Percentiles rank a stretch among this genome's conserved stretches.
Conservation (phyloP, 2,329 filamentous ascomycete genomes). For the Talaromyces sp. region DNA sequence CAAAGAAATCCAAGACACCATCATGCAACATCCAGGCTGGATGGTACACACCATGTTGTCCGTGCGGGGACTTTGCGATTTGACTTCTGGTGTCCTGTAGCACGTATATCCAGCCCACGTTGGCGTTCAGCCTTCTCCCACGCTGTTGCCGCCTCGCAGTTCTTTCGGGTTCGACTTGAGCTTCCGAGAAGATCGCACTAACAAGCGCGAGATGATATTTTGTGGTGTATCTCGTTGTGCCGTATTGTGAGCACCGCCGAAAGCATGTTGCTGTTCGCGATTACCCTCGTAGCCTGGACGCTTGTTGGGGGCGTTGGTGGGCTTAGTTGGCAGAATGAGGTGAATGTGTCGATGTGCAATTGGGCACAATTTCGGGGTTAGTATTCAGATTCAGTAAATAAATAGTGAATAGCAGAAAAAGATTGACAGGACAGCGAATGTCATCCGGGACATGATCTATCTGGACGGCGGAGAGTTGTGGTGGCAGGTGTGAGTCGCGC, state of each 20-base stretch:
- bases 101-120: neutral
- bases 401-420: neutral
- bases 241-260: neutral
- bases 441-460: conserved; percentile 63
- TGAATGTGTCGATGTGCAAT: conserved; percentile 61
- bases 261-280: conserved; percentile 2
- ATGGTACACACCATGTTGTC: neutral
- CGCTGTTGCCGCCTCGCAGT: neutral
- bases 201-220: neutral
- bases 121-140: neutral
- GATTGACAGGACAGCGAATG: conserved; percentile 46
- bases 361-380: conserved; percentile 52
- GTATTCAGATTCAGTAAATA: conserved; percentile 11
- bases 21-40: neutral
- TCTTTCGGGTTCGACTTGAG: neutral
- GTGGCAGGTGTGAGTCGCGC: conserved; percentile 48
- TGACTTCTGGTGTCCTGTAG: neutral
- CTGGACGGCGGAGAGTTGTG: conserved; percentile 61
- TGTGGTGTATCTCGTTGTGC: neutral
- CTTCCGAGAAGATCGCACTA: neutral
- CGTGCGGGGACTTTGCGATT: neutral
- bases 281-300: neutral
- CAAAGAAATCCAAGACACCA: neutral
- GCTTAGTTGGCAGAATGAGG: conserved; percentile 40
- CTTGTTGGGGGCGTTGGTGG: neutral